A percentile compares a stretch with the other conserved stretches of the same genome.
These are phyloP conservation scores for Plasmodium adleri DNA, from an alignment of 169 alveolate genomes.

Conservation along the genomic window DNA sequence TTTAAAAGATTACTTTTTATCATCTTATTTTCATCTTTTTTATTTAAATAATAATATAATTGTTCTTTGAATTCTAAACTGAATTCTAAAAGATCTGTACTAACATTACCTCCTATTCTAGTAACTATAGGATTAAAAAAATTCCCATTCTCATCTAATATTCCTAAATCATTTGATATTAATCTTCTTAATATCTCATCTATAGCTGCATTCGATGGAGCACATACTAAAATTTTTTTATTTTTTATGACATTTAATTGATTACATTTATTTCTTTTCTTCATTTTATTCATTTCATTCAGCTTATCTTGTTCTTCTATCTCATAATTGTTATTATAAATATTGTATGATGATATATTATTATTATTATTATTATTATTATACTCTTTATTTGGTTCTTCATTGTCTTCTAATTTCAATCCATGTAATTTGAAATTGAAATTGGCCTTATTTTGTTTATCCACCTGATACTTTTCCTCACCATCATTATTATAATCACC, in stretches of 20 bases:
- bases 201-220: slow-evolving; percentile 99
- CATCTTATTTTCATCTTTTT: slow-evolving; percentile 19
- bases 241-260: slow-evolving; percentile 34
- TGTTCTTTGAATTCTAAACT: slow-evolving; percentile 90
- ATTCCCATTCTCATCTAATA: slow-evolving; percentile 89
- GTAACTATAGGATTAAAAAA: slow-evolving; percentile 89
- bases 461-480: background rate
- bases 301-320: background rate
- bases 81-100: slow-evolving; percentile 89
- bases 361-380: no score
- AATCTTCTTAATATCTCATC: slow-evolving; percentile 98
- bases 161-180: slow-evolving; percentile 84
- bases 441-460: no score
- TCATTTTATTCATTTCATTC: background rate
- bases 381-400: no score
- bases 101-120: slow-evolving; percentile 93
- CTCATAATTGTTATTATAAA: background rate
- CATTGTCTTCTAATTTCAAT: no score
- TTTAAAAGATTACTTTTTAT: slow-evolving; percentile 84
- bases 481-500: background rate
- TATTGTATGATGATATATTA: background rate
- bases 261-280: slow-evolving; percentile 7
- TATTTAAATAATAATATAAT: slow-evolving; percentile 77
- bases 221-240: slow-evolving; percentile 95
- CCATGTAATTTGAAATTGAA: no score